phyloP scores from a whole-genome alignment of 192 early-diverging fungal species.

The Dispira simplex region DNA sequence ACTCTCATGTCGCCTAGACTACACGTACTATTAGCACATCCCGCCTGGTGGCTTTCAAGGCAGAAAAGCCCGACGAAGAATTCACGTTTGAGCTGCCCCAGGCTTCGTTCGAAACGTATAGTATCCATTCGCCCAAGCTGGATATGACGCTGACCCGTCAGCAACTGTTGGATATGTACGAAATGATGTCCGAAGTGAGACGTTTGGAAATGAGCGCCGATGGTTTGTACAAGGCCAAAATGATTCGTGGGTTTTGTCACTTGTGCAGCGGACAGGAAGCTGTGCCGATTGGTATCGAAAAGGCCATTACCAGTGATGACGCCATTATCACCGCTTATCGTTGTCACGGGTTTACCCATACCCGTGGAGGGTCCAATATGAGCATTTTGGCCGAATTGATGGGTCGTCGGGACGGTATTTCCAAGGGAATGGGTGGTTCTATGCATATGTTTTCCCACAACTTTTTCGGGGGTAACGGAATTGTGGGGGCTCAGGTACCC shows the following conservation, averaged over 20 bases:
- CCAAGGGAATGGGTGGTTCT: conserved; percentile 95
- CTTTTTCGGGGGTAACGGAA: conserved; percentile 99
- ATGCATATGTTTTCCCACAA: conserved; percentile 98
- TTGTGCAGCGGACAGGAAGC: conserved; percentile 96
- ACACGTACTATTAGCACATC: conserved; percentile 23
- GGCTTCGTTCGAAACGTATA: conserved; percentile 65
- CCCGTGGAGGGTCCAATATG: conserved; percentile 53
- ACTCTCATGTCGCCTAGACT: background rate
- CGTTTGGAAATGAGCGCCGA: conserved; percentile 90
- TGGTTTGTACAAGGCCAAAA: conserved; percentile 88
- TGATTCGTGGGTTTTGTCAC: conserved; percentile 98
- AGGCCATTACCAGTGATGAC: conserved; percentile 78
- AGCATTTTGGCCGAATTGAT: conserved; percentile 65
- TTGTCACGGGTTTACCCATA: conserved; percentile 93
- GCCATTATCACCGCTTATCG: conserved; percentile 95
- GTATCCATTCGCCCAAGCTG: conserved; percentile 54
- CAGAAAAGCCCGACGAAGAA: conserved; percentile 14
- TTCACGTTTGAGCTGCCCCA: conserved; percentile 59
- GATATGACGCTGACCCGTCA: conserved; percentile 46
- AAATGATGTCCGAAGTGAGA: conserved; percentile 75
- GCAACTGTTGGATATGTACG: conserved; percentile 71
- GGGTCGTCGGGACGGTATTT: conserved; percentile 73
- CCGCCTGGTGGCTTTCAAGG: conserved; percentile 12
- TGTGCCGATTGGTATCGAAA: conserved; percentile 84
- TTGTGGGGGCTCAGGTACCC: conserved; percentile 93